Evolutionary conservation across 805 yeast species (phyloP).

Genomic region (Ogataea paraovalis): DNA sequence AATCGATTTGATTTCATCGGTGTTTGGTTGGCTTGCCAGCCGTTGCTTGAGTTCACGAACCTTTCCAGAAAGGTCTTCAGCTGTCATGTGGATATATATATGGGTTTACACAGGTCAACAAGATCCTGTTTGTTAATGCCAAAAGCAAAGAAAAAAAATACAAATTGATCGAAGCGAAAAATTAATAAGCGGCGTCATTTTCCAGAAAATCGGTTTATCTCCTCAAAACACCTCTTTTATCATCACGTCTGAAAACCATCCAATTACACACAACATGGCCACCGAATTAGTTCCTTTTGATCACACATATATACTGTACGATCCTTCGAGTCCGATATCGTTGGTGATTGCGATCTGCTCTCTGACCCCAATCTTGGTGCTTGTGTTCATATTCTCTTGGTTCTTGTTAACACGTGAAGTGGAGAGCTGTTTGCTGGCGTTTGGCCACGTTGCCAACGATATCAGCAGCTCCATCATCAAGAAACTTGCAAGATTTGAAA

Average conservation of each 20-base stretch:
- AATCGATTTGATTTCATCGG: background rate
- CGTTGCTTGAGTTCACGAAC: background rate
- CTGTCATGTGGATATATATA: background rate
- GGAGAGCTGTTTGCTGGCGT: slow-evolving; percentile 78
- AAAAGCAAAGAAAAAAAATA: no score
- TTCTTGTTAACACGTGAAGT: slow-evolving; percentile 77
- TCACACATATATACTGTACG: slow-evolving; percentile 79
- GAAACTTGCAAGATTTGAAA: slow-evolving; percentile 56
- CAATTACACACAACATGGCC: no score
- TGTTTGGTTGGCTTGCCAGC: background rate
- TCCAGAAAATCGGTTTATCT: no score
- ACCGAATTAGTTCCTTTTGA: slow-evolving; percentile 57
- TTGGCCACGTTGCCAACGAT: slow-evolving; percentile 83
- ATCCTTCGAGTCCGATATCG: slow-evolving; percentile 60
- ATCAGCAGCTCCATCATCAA: slow-evolving; percentile 66
- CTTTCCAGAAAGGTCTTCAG: background rate
- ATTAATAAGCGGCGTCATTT: no score
- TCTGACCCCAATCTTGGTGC: slow-evolving; percentile 71
- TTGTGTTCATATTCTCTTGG: slow-evolving; percentile 81
- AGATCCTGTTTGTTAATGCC: no score
- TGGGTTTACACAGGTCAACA: no score
- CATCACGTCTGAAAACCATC: no score
- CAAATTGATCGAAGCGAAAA: no score
- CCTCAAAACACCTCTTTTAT: no score
- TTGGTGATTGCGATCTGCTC: slow-evolving; percentile 66